These are phyloP conservation scores for Acacia confusa DNA, from an alignment of 306 rosid species.

Conservation along the genomic window DNA sequence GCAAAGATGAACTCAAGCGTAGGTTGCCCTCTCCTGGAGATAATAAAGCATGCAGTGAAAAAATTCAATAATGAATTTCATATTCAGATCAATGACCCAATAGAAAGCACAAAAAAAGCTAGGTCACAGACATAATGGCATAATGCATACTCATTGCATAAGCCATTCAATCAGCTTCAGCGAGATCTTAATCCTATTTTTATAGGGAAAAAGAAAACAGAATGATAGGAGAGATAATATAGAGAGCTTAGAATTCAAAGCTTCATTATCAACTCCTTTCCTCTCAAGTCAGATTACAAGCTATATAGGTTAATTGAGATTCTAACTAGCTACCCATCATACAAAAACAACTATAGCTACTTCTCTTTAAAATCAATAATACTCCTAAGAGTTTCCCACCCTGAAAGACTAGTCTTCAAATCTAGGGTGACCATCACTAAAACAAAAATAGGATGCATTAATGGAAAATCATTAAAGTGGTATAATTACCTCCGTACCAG, in stretches of 20 bases:
- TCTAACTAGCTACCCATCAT: background rate
- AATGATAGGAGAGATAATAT: background rate
- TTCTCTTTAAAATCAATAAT: background rate
- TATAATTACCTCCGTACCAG: background rate
- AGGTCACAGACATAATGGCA: constrained; percentile 11
- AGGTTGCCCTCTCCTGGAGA: constrained; percentile 89
- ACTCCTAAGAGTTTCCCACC: background rate
- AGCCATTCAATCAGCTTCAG: constrained; percentile 20
- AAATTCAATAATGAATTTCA: constrained; percentile 20
- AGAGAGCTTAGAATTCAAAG: background rate
- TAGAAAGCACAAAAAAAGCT: constrained; percentile 30
- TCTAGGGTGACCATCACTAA: background rate
- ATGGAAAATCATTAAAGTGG: background rate
- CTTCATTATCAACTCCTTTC: background rate
- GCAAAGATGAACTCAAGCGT: constrained; percentile 83
- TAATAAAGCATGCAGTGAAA: constrained; percentile 39
- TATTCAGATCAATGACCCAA: constrained; percentile 7
- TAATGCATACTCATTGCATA: constrained; percentile 9
- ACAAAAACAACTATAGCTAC: background rate
- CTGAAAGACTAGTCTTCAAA: background rate
- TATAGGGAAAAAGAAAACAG: background rate
- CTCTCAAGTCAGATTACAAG: background rate
- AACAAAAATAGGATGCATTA: background rate
- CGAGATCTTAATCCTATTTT: constrained; percentile 12
- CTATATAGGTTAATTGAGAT: background rate